Evolutionary conservation across 306 rosid genomes (phyloP).

Genomic region (Pterocarpus macrocarpus): DNA sequence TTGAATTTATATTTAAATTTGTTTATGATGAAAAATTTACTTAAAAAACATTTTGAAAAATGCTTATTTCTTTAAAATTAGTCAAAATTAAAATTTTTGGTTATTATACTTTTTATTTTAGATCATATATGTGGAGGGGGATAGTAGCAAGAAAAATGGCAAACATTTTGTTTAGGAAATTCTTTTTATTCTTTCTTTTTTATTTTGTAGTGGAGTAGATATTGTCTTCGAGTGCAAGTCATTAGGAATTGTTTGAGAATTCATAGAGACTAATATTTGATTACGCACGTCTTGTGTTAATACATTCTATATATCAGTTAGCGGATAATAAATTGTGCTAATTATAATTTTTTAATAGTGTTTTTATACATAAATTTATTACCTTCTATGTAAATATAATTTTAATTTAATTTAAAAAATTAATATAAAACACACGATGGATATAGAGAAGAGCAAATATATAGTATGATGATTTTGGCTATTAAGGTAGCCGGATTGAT

Average conservation of each 20-base stretch:
- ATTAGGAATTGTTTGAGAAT: not conserved
- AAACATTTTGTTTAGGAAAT: constrained; percentile 5
- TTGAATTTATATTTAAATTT: no score
- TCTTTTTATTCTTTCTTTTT: constrained; percentile 26
- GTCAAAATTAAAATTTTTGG: no score
- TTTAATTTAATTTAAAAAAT: no score
- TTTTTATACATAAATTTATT: not conserved
- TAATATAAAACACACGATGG: no score
- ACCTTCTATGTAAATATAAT: not conserved
- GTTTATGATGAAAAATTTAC: no score
- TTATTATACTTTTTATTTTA: no score
- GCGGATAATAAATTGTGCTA: not conserved
- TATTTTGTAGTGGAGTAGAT: not conserved
- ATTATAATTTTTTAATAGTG: not conserved
- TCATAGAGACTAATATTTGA: not conserved
- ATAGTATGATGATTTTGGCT: no score
- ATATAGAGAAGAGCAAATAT: no score
- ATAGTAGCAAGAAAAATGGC: not conserved
- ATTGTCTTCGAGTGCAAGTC: not conserved
- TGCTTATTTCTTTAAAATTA: no score
- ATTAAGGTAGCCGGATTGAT: no score
- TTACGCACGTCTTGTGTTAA: not conserved
- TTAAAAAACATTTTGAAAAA: no score
- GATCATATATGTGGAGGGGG: not conserved
- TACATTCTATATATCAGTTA: not conserved